Conservation (phyloP, 345 rosid genomes). For the Anacardium occidentale region DNA sequence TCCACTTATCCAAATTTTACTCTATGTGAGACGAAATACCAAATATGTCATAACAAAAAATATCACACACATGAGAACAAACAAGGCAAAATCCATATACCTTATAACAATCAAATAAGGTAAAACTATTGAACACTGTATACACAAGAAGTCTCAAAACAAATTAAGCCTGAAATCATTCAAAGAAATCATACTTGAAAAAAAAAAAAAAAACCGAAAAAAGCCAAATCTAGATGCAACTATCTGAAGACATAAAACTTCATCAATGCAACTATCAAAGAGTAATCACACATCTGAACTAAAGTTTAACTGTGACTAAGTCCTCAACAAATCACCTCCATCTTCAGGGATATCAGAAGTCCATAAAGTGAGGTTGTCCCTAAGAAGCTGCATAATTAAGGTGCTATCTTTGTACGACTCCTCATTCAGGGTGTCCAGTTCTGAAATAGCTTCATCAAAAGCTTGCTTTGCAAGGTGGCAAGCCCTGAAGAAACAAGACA, state of each 20-base stretch:
- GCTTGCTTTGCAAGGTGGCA: constrained; percentile 43
- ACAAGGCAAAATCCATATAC: constrained; percentile 3
- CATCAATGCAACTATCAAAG: too few relatives aligned
- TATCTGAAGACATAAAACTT: not conserved
- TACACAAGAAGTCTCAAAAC: not conserved
- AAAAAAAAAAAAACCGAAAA: too few relatives aligned
- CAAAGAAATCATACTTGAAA: not conserved
- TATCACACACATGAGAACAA: not conserved
- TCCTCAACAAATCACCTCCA: constrained; percentile 27
- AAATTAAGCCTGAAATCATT: not conserved
- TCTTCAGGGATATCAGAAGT: constrained; percentile 40
- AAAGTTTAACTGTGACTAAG: not conserved
- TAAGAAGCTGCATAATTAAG: constrained; percentile 45
- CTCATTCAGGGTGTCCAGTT: constrained; percentile 39
- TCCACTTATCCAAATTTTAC: not conserved
- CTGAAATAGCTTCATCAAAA: constrained; percentile 42
- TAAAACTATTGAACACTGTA: not conserved
- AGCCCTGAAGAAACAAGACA: constrained; percentile 27
- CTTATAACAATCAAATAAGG: not conserved
- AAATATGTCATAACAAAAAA: too few relatives aligned
- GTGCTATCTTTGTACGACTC: constrained; percentile 46
- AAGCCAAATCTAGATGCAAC: not conserved
- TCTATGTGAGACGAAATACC: too few relatives aligned
- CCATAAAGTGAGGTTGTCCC: constrained; percentile 46
- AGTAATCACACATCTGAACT: not conserved